Percentiles rank a stretch among this genome's conserved stretches.
phyloP scores from a whole-genome alignment of 352 stramenopile genomes.

The Hyaloperonospora brassicae region DNA sequence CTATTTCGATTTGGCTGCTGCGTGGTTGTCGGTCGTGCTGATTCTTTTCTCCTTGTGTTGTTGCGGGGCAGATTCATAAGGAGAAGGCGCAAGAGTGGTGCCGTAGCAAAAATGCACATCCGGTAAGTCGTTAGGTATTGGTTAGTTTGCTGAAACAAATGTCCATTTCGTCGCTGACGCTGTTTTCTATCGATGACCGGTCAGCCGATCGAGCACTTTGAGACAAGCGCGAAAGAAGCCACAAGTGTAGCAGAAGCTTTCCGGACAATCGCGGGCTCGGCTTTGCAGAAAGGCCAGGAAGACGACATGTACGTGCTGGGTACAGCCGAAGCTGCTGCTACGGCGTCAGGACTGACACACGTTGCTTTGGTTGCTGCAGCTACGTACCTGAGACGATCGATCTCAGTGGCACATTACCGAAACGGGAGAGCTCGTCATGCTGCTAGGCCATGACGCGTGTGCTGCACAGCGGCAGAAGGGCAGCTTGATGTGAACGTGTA shows the following conservation, averaged over 20 bases:
- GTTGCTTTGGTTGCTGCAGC: constrained; percentile 22
- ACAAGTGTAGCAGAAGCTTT: constrained; percentile 97
- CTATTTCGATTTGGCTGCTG: no score
- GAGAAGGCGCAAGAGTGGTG: constrained; percentile 92
- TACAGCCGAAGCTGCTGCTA: background rate
- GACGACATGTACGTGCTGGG: constrained; percentile 66
- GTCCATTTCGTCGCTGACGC: background rate
- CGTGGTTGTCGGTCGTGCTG: background rate
- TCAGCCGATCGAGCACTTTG: constrained; percentile 92
- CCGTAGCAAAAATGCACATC: constrained; percentile 72
- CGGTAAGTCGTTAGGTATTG: constrained; percentile 20
- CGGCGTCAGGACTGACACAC: background rate
- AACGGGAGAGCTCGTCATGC: constrained; percentile 61
- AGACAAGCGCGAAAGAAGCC: constrained; percentile 96
- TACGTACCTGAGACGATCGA: constrained; percentile 84
- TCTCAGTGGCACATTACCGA: constrained; percentile 60
- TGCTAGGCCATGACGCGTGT: constrained; percentile 34
- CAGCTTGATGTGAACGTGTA: background rate
- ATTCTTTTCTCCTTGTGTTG: background rate
- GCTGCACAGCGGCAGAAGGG: background rate
- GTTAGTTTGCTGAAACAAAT: background rate
- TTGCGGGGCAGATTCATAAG: constrained; percentile 48
- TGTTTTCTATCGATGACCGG: constrained; percentile 5
- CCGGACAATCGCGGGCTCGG: constrained; percentile 85
- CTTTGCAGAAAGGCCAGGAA: constrained; percentile 81